Percentiles rank a stretch among this genome's conserved stretches.
Conservation (phyloP, 176 grass and related monocot species). For the Oryza coarctata region DNA sequence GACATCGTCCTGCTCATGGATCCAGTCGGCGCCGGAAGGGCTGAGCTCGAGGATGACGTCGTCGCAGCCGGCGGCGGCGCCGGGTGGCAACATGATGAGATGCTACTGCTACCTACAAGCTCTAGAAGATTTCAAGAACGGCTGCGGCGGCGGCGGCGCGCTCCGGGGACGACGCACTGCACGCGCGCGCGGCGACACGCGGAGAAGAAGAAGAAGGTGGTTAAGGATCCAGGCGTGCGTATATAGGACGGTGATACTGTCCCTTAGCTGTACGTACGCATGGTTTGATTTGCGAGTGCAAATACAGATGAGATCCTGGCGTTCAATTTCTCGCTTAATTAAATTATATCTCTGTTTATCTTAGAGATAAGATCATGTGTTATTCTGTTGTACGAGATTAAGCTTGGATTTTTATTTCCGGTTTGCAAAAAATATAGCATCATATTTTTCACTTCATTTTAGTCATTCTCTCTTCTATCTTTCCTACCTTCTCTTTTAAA, state of each 20-base stretch:
- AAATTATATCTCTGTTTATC: background rate
- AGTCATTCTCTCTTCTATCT: too few relatives aligned
- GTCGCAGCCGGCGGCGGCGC: background rate
- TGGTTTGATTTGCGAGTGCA: background rate
- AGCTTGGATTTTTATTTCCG: background rate
- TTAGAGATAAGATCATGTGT: background rate
- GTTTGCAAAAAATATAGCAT: too few relatives aligned
- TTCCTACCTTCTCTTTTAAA: too few relatives aligned
- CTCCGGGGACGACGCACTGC: too few relatives aligned
- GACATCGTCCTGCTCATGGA: background rate
- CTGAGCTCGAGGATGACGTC: constrained; percentile 19
- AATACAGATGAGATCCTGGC: background rate
- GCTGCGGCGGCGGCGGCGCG: background rate
- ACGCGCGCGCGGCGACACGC: background rate
- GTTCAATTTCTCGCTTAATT: background rate
- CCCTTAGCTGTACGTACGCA: background rate
- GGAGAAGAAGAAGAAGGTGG: background rate
- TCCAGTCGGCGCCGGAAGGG: background rate
- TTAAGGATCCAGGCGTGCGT: background rate
- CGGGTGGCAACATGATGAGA: background rate
- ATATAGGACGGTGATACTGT: background rate
- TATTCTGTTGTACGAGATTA: background rate
- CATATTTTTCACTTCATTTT: too few relatives aligned
- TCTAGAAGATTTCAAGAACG: background rate
- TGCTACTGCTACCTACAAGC: too few relatives aligned